Evolutionary conservation across 2,329 filamentous ascomycete genomes (phyloP), one percentile per base, ranked within the genome.

Genomic region (Xylariaceae sp.): DNA sequence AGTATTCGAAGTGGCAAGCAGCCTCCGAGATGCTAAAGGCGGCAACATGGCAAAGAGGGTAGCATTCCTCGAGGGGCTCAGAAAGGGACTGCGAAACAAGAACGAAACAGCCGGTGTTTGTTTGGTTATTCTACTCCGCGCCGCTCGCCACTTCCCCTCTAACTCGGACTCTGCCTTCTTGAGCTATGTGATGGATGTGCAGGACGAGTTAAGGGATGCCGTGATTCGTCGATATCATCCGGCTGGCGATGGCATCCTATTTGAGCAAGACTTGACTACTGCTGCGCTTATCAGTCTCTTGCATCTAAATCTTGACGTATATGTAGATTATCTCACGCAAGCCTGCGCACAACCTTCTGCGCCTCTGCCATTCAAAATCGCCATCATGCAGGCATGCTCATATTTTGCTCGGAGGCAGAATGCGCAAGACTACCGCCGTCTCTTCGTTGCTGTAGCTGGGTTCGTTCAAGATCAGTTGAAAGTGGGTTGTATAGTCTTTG

Each of bases 31-130:
- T 58, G 79, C 79, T 24, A 87, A 86, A 67, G 82, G 80, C 60
- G 77, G 78, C 49, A 79, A 81, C 61, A 81, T 88, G 68, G 76
- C 80, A 13, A 89, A 88, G 70, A 87, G 87, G 64, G 81, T 87
- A 5, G 77, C 80, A 3, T 88, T 88, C 59, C 73, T 89, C 13
- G 85, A 88, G 55, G 77, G 77, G 35, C 69, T 88, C 10, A 77
- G 83, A 62, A 89, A 88, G 65, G 76, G 82, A 16, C 70, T 88
- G 46, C 77, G 82, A 50, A 86, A 86, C 64, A 79, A 81, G 58
- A 87, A 86, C 64, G 85, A 88, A 63, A 79, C 84, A 55, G 85
- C 86, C 3, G 82, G 82, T n/a, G 85, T 84, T 61, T 88, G 84
- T 59, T 74, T 88, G 11, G 81, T 87, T 13, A 79, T 79, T 15